Base-by-base conservation (phyloP, 345 rosid species). In the Populus nigra region DNA sequence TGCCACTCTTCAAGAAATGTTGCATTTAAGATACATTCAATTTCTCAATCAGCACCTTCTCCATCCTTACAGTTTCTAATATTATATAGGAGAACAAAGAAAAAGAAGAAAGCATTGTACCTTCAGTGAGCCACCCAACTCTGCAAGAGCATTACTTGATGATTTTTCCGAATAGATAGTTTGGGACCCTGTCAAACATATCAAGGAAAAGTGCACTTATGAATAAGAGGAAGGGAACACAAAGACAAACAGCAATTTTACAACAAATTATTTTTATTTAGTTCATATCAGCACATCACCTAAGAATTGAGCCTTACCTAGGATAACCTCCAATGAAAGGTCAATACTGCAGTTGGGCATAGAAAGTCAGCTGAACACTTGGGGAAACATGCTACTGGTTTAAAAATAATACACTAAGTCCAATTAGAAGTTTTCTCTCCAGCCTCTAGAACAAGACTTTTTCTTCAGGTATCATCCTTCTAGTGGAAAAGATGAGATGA, bases 61-160 rank as follows among this genome's bases (percentile, higher is more conserved):
- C 47, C 36, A 39, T n/a, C 72, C 39, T 6, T 15, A 15, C 17
- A 20, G 57, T 20, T 29, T 7, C 59, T 22, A 5, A 7, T 23
- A 31, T 49, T 11, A 62, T 43, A 29, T 38, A 25, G 43, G 20
- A 20, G 43, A 23, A 13, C 18, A 36, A 41, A 50, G 29, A 36
- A 71, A 73, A 63, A 50, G 20, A 41, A 31, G 45, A 25, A 6
- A 62, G 35, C 72, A 36, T 8, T 84, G 49, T 85, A 92, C 99
- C 98, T 86, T 87, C 83, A 90, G 63, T 61, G 87, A 89, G 73
- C 84, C 81, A 73, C 90, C 89, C 83, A 91, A 63, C 75, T 88
- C 94, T 74, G 81, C 73, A 35, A 82, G 78, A 76, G 88, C 82
- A 79, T 79, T 74, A 29, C 59, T 85, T 85, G 62, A 47, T 25